A percentile compares a stretch with the other conserved stretches of the same genome.
Conservation (phyloP, 768 basidiomycete species). For the Hebeloma cylindrosporum region DNA sequence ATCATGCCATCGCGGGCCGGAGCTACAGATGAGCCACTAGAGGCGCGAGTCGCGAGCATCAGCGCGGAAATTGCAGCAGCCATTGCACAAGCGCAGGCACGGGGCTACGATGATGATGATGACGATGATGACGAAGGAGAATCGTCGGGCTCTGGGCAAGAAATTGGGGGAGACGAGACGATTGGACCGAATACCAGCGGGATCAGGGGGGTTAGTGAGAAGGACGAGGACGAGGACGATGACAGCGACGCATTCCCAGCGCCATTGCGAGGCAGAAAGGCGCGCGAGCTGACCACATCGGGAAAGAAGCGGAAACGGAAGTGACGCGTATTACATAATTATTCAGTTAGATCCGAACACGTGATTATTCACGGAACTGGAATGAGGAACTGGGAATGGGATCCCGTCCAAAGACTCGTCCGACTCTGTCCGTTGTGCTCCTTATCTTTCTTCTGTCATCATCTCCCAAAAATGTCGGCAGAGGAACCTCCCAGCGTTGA, state of each 20-base stretch:
- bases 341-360: constrained; percentile 31
- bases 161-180: constrained; percentile 46
- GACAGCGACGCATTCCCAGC: constrained; percentile 75
- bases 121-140: constrained; percentile 51
- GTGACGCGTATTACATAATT: constrained; percentile 15
- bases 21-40: constrained; percentile 49
- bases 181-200: constrained; percentile 65
- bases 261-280: constrained; percentile 68
- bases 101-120: constrained; percentile 57
- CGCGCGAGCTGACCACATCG: constrained; percentile 49
- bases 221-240: constrained; percentile 41
- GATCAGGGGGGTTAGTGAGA: constrained; percentile 45
- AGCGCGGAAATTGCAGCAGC: constrained; percentile 80
- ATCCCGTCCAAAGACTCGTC: constrained; percentile 13
- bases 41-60: constrained; percentile 70
- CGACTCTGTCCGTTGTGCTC: constrained; percentile 9
- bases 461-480: constrained; percentile 49
- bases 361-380: constrained; percentile 25
- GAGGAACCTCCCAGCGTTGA: constrained; percentile 81
- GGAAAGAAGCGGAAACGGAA: constrained; percentile 68
- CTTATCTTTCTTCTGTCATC: constrained; percentile 18
- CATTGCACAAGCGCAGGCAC: constrained; percentile 71
- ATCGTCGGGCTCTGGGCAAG: constrained; percentile 52
- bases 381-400: constrained; percentile 17
- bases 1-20: constrained; percentile 27